Percentiles rank a stretch among this genome's conserved stretches.
phyloP scores from a whole-genome alignment of 2,329 filamentous ascomycete species.

The Chrysoporthe cubensis region DNA sequence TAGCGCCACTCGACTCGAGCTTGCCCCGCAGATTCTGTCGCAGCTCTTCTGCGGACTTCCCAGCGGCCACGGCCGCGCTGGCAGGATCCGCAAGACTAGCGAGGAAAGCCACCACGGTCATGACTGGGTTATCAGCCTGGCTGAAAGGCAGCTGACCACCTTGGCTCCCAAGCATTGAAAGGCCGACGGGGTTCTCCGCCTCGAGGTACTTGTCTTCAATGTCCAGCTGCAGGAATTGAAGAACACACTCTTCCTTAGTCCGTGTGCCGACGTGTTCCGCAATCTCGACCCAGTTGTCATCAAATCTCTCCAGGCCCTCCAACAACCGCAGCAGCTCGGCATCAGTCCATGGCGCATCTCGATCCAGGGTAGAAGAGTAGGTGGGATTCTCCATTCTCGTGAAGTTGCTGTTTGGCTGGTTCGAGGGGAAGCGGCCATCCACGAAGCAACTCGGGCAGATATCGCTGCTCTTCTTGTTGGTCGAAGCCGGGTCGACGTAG shows the following conservation, averaged over 20 bases:
- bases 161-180: constrained; percentile 71
- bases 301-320: constrained; percentile 88
- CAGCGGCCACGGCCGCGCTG: constrained; percentile 87
- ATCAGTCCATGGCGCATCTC: constrained; percentile 89
- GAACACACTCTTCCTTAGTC: constrained; percentile 92
- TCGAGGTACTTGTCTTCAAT: constrained; percentile 98
- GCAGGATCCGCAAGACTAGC: constrained; percentile 88
- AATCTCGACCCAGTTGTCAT: constrained; percentile 94
- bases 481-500: constrained; percentile 53
- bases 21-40: constrained; percentile 78
- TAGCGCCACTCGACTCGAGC: constrained; percentile 61
- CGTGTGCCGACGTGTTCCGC: constrained; percentile 90
- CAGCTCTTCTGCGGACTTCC: constrained; percentile 84
- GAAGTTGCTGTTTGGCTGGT: constrained; percentile 80
- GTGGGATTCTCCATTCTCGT: constrained; percentile 86
- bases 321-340: constrained; percentile 86
- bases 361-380: constrained; percentile 77
- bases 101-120: constrained; percentile 94
- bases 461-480: constrained; percentile 76
- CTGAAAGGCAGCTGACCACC: constrained; percentile 86
- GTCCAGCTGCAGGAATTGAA: constrained; percentile 94
- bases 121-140: constrained; percentile 92
- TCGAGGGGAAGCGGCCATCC: constrained; percentile 80
- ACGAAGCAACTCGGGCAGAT: constrained; percentile 90
- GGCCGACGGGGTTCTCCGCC: constrained; percentile 66